phyloP scores from a whole-genome alignment of 768 basidiomycete species.

The Tricholoma hemisulphureum region DNA sequence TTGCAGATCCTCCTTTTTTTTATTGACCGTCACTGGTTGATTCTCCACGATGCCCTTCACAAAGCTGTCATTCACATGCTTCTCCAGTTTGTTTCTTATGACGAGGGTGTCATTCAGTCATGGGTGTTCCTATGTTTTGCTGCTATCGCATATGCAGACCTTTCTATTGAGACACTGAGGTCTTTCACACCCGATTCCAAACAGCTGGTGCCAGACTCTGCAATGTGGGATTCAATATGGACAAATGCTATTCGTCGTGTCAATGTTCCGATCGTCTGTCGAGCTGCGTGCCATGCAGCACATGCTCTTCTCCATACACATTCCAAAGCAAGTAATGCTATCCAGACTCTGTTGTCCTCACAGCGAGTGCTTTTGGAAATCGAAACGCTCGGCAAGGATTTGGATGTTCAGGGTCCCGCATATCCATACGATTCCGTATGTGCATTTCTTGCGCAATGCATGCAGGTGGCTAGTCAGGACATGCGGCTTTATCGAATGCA shows the following conservation, averaged over 20 bases:
- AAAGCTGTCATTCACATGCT: constrained; percentile 54
- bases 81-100: constrained; percentile 57
- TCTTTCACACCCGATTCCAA: neutral
- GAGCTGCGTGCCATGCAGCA: constrained; percentile 76
- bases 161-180: neutral
- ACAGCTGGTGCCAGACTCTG: constrained; percentile 2
- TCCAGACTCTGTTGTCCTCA: constrained; percentile 42
- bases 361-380: constrained; percentile 69
- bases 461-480: constrained; percentile 76
- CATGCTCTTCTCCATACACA: constrained; percentile 45
- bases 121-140: constrained; percentile 86
- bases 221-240: constrained; percentile 82
- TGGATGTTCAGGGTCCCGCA: constrained; percentile 88
- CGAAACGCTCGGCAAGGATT: constrained; percentile 73
- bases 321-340: constrained; percentile 17
- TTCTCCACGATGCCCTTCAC: constrained; percentile 59
- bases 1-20: constrained; percentile 85
- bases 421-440: constrained; percentile 91
- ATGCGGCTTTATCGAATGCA: constrained; percentile 80
- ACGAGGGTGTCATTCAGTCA: constrained; percentile 67
- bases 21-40: constrained; percentile 72
- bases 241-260: constrained; percentile 74
- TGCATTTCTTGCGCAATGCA: constrained; percentile 66
- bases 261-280: constrained; percentile 64
- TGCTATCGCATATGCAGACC: constrained; percentile 51